Base-by-base conservation (phyloP, 768 basidiomycete species). In the Russula olivacea region DNA sequence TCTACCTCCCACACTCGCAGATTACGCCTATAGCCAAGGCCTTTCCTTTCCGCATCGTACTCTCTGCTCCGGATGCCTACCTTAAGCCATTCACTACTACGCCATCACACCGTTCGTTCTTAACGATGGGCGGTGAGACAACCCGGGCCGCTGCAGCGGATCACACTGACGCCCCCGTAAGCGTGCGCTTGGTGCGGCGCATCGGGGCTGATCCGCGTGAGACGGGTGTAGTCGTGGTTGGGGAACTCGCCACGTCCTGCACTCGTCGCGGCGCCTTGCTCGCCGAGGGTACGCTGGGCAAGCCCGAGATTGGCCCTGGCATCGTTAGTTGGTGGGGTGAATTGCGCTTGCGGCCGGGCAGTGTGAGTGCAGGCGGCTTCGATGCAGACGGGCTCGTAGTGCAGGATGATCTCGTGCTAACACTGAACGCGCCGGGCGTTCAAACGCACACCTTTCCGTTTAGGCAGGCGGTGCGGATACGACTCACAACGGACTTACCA, bases 1-100 rank as follows among this genome's bases (percentile, higher is more conserved):
- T 66, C 34, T 66, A 60, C 43, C 66, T 66, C 15, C 66, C 61
- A 47, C 10, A 59, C 17, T 64, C 66, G 15, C 66, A 66, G 41
- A 66, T 66, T 7, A 57, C 45, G 19, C 51, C 66, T 1, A 40
- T 63, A 9, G 36, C 23, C 14, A 47, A 58, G n/a, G 23, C 36
- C 9, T 54, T 66, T n/a, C 25, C 38, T 21, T 66, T 66, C 38
- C 58, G 62, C 25, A 36, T 66, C 17, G 38, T 52, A 2, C 58
- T 66, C 6, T 59, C 47, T 11, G 66, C 62, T 2, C 66, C 66
- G 14, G 66, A 64, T 19, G 23, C 41, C 11, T 66, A 66, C 28
- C 58, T 66, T 23, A 38, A 21, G 41, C 59, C 66, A 4, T 59
- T 66, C 50, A 25, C 57, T 21, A 10, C 9, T 21, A 3, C 28